Evolutionary conservation across 1,284 basidiomycete genomes (phyloP).

Genomic region (Fomitopsis palustris): DNA sequence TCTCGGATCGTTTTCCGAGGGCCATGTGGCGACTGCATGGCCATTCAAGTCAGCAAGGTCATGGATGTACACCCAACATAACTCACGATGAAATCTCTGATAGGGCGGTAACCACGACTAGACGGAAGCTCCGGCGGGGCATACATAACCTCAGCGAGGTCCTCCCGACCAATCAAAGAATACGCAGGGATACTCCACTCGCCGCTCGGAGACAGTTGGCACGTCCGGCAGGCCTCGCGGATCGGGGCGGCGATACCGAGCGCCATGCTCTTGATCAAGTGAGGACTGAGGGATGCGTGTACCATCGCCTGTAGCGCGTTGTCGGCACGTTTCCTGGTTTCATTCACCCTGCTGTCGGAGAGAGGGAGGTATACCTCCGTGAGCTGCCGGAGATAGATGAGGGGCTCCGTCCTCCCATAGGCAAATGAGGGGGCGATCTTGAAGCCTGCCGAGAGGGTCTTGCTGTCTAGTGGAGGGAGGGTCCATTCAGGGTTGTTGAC

Average conservation of each 20-base stretch:
- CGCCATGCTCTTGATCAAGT: slow-evolving; percentile 54
- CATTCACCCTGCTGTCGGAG: slow-evolving; percentile 45
- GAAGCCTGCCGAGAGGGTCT: slow-evolving; percentile 47
- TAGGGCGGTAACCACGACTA: slow-evolving; percentile 49
- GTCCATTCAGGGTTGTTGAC: slow-evolving; percentile 67
- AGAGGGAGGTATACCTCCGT: slow-evolving; percentile 53
- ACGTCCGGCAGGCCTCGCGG: slow-evolving; percentile 77
- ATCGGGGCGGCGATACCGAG: slow-evolving; percentile 78
- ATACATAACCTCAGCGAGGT: slow-evolving; percentile 64
- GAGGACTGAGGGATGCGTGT: slow-evolving; percentile 38
- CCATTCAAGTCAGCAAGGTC: neutral
- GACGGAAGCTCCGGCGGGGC: slow-evolving; percentile 39
- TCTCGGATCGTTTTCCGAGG: slow-evolving; percentile 48
- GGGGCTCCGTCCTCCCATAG: slow-evolving; percentile 56
- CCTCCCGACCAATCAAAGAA: slow-evolving; percentile 73
- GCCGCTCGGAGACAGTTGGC: slow-evolving; percentile 72
- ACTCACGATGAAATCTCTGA: slow-evolving; percentile 59
- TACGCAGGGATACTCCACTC: slow-evolving; percentile 75
- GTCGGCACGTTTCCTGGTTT: slow-evolving; percentile 60
- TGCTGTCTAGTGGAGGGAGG: slow-evolving; percentile 49
- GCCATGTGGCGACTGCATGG: slow-evolving; percentile 38
- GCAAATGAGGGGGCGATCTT: slow-evolving; percentile 53
- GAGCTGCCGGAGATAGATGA: slow-evolving; percentile 47
- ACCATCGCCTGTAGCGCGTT: slow-evolving; percentile 64
- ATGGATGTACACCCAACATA: neutral